Conservation (phyloP, 257 asterid species). For the Mentha longifolia region DNA sequence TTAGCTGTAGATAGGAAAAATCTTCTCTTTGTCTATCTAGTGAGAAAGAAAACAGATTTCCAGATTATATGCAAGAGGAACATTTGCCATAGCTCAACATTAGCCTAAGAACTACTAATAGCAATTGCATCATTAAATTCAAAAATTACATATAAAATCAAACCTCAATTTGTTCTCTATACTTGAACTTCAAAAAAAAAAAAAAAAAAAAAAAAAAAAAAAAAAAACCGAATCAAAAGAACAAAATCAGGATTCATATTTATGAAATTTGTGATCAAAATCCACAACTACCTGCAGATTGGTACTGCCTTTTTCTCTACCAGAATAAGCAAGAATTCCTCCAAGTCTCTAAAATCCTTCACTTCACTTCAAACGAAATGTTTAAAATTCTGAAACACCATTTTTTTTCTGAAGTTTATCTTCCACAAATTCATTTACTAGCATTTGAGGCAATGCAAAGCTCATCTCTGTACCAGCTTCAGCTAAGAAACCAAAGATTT, state of each 20-base stretch:
- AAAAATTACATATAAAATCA: too few species aligned
- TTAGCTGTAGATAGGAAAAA: too few species aligned
- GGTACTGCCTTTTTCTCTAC: not conserved
- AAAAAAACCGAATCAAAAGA: too few species aligned
- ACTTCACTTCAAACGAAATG: not conserved
- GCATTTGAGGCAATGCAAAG: not conserved
- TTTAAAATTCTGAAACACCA: constrained; percentile 5
- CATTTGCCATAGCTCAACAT: not conserved
- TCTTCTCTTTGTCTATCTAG: not conserved
- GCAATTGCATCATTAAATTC: too few species aligned
- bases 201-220: too few species aligned
- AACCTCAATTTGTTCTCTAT: too few species aligned
- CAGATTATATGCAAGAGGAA: not conserved
- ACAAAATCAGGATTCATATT: not conserved
- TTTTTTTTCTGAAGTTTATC: not conserved
- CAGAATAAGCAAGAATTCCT: not conserved
- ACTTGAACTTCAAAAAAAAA: too few species aligned
- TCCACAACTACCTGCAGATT: not conserved
- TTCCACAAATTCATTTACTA: not conserved
- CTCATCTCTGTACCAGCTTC: not conserved
- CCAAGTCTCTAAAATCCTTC: not conserved
- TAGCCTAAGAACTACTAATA: too few species aligned
- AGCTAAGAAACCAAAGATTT: constrained; percentile 9
- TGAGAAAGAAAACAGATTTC: not conserved
- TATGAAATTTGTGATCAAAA: not conserved